Conservation (phyloP, 2,329 filamentous ascomycete genomes). For the Exophiala spinifera region DNA sequence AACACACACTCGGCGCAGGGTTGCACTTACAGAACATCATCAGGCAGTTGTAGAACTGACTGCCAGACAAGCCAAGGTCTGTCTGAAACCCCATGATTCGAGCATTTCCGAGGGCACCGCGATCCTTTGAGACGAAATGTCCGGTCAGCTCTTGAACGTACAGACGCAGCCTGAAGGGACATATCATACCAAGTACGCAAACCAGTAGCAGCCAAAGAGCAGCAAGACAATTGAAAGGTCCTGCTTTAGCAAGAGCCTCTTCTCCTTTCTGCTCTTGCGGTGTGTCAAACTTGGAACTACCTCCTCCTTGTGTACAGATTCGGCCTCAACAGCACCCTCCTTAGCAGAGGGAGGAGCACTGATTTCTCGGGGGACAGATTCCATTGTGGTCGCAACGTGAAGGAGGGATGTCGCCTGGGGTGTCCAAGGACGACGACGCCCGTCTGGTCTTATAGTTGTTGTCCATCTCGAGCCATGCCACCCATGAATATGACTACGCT, state of each 20-base stretch:
- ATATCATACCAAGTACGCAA: constrained; percentile 8
- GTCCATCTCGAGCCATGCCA: too few relatives aligned
- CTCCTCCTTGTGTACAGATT: too few relatives aligned
- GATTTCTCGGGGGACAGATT: too few relatives aligned
- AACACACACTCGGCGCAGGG: not conserved
- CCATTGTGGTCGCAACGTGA: too few relatives aligned
- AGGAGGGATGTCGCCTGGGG: too few relatives aligned
- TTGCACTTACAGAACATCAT: constrained; percentile 18
- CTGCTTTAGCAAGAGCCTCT: constrained; percentile 2
- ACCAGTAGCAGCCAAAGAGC: not conserved
- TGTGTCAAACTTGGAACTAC: not conserved
- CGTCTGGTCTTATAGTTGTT: too few relatives aligned
- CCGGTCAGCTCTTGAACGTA: not conserved
- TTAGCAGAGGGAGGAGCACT: too few relatives aligned
- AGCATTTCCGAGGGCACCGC: constrained; percentile 16
- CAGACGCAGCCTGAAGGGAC: not conserved
- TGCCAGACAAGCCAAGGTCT: constrained; percentile 8
- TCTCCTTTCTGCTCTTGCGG: constrained; percentile 4
- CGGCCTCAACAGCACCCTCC: too few relatives aligned
- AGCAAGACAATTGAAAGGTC: constrained; percentile 12
- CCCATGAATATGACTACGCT: too few relatives aligned
- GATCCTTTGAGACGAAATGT: constrained; percentile 7
- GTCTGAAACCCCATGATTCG: constrained; percentile 12
- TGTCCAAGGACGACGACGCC: too few relatives aligned
- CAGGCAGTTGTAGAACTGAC: constrained; percentile 14